These are phyloP conservation scores for Fusarium falciforme DNA, from an alignment of 2,329 filamentous ascomycete genomes.

Conservation along the genomic window DNA sequence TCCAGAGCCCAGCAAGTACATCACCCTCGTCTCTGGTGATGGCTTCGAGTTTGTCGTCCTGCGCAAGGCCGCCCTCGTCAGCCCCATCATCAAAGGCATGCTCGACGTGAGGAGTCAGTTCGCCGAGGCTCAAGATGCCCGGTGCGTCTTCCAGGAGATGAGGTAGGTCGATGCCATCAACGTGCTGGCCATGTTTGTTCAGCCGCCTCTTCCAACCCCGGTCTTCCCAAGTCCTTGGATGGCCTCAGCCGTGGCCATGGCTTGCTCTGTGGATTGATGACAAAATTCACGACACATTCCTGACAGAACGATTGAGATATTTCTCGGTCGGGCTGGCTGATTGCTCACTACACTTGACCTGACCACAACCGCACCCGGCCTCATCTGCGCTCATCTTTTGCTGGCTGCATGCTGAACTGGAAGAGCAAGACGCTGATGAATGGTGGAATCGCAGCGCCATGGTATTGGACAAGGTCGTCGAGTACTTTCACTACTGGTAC, in stretches of 20 bases:
- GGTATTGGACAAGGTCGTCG: constrained; percentile 82
- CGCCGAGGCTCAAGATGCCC: constrained; percentile 71
- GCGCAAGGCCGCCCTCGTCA: constrained; percentile 76
- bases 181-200: constrained; percentile 15
- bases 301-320: constrained; percentile 56
- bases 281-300: constrained; percentile 55
- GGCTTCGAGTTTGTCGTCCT: constrained; percentile 82
- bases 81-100: constrained; percentile 80
- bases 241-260: constrained; percentile 1
- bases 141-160: constrained; percentile 77
- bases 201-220: constrained; percentile 6
- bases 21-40: constrained; percentile 81
- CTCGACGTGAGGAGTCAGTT: constrained; percentile 77
- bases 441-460: constrained; percentile 65
- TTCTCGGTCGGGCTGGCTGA: constrained; percentile 60
- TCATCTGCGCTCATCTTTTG: constrained; percentile 21
- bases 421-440: constrained; percentile 40
- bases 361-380: constrained; percentile 50
- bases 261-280: constrained; percentile 50
- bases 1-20: constrained; percentile 68
- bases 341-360: constrained; percentile 73
- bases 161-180: constrained; percentile 61
- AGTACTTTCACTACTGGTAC: constrained; percentile 88
- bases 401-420: constrained; percentile 15
- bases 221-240: background rate